Evolutionary conservation across 2,329 filamentous ascomycete genomes (phyloP), one percentile per base, ranked within the genome.

Genomic region (Cladosporium colombiae): DNA sequence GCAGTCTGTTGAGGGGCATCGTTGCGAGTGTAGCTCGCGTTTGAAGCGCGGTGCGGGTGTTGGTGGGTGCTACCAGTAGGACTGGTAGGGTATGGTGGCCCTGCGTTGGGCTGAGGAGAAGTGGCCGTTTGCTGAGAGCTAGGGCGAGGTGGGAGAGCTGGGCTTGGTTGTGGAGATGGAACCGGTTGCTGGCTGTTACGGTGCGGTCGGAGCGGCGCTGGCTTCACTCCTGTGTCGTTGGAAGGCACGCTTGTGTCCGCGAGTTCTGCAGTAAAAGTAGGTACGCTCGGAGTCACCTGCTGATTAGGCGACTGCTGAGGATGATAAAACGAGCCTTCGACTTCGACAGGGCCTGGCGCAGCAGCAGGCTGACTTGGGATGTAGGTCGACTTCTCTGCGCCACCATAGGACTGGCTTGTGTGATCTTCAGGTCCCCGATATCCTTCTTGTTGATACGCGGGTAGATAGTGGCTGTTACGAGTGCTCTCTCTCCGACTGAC

Each of bases 291-390:
- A 60, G 46, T 68, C 63, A 25, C 50, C 46, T 10, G 68, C 62
- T 37, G 70, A 57, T 49, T 69, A 35, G 72, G 74, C 11, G 69
- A 68, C 29, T 76, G 75, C 2, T 76, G 70, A 14, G 71, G 61
- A 49, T 79, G 74, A 67, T 78, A 78, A 69, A 74, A 80, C 44
- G 79, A 78, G 63, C 80, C 80, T 11, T 78, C 78, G 1, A 82
- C 70, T 64, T 82, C 80, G 56, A 68, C 68, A 56, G 80, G 76
- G 74, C 78, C 33, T 67, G 73, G 66, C 71, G 62, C 25, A 70
- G 67, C 53, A 14, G 18, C 4, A 18, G 65, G 74, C 68, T 31
- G 72, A 68, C 10, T 71, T 72, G 6, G 65, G 69, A 70, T 67
- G 40, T 67, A 62, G 3, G 60, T 31, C 7, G 65, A 25, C 68